Percentiles rank a stretch among this genome's conserved stretches.
phyloP scores from a whole-genome alignment of 768 basidiomycete genomes.

The Suillus decipiens region DNA sequence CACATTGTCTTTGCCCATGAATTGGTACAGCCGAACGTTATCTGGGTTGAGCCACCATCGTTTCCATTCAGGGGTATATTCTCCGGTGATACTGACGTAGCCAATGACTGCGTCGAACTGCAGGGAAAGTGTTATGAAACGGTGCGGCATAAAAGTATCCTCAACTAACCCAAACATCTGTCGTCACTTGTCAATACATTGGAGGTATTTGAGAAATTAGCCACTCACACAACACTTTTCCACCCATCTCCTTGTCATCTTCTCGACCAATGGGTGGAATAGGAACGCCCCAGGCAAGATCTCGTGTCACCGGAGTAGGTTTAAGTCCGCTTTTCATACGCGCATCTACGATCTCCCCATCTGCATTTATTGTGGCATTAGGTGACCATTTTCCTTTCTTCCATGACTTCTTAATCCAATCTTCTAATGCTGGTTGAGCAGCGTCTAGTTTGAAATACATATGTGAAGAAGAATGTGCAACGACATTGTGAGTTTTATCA shows the following conservation, averaged over 20 bases:
- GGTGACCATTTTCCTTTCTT: constrained; percentile 88
- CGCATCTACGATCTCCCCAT: constrained; percentile 88
- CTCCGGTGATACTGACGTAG: constrained; percentile 96
- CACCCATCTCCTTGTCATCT: constrained; percentile 82
- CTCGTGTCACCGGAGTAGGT: constrained; percentile 90
- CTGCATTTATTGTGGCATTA: constrained; percentile 86
- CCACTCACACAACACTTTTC: constrained; percentile 91
- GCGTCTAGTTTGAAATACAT: constrained; percentile 89
- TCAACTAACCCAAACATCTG: constrained; percentile 89
- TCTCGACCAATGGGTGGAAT: constrained; percentile 75
- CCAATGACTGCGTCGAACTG: constrained; percentile 98
- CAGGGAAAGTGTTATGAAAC: constrained; percentile 12
- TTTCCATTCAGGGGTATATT: constrained; percentile 92
- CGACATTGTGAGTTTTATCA: constrained; percentile 75
- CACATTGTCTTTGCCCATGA: constrained; percentile 99
- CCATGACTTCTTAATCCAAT: constrained; percentile 83
- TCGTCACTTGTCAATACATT: constrained; percentile 10
- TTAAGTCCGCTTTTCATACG: constrained; percentile 83
- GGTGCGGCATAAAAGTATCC: neutral
- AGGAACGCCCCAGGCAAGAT: constrained; percentile 94
- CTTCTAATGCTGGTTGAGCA: constrained; percentile 80
- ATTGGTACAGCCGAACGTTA: constrained; percentile 91
- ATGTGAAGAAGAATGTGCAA: constrained; percentile 78
- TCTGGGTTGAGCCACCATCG: constrained; percentile 96
- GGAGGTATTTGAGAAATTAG: constrained; percentile 6